phyloP scores from a whole-genome alignment of 1,139 yeast genomes.

The Candida mesenterica region DNA sequence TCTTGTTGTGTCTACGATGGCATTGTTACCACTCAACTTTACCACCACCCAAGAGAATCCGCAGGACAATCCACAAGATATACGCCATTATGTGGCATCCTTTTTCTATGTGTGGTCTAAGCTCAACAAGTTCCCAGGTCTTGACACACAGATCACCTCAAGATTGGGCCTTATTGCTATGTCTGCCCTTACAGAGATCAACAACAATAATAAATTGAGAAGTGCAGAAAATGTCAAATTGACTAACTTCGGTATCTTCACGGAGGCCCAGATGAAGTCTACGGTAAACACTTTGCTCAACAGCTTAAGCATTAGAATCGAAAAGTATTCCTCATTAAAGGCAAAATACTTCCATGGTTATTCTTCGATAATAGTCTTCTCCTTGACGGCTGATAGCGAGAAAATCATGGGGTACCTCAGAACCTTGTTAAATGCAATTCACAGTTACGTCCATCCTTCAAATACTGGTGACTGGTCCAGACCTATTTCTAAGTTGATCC shows the following conservation, averaged over 20 bases:
- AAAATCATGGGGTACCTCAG: conserved; percentile 55
- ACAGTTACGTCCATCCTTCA: conserved; percentile 89
- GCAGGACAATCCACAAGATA: conserved; percentile 34
- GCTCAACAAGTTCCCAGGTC: conserved; percentile 52
- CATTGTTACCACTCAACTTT: conserved; percentile 47
- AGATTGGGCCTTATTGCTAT: conserved; percentile 64
- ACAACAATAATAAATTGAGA: conserved; percentile 7
- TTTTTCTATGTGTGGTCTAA: conserved; percentile 75
- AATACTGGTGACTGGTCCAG: conserved; percentile 84
- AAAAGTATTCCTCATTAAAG: conserved; percentile 38
- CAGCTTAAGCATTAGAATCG: conserved; percentile 47
- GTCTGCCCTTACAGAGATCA: conserved; percentile 37
- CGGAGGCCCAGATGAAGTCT: conserved; percentile 56
- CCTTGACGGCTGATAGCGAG: conserved; percentile 53
- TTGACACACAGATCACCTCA: conserved; percentile 67
- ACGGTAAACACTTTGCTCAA: conserved; percentile 57
- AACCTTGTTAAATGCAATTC: conserved; percentile 65
- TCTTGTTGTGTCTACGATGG: conserved; percentile 55
- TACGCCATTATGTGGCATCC: conserved; percentile 59
- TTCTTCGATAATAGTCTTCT: conserved; percentile 62
- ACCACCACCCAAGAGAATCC: neutral
- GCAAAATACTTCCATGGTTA: conserved; percentile 55
- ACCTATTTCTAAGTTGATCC: conserved; percentile 62
- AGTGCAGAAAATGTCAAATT: neutral
- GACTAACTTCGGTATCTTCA: conserved; percentile 41